These are phyloP conservation scores for Casuarina cunninghamiana DNA, from an alignment of 306 rosid species.

Conservation along the genomic window DNA sequence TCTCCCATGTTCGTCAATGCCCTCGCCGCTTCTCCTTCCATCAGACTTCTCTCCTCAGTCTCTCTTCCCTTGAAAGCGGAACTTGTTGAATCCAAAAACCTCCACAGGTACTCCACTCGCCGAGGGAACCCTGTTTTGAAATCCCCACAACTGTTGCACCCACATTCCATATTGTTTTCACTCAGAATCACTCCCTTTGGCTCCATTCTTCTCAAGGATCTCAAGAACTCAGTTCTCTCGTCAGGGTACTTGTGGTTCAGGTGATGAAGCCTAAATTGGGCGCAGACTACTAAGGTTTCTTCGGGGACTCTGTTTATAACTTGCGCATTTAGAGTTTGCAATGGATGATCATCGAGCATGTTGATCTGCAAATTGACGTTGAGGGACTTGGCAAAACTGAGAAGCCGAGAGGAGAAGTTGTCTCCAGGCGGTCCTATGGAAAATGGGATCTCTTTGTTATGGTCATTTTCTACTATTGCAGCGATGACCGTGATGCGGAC, in stretches of 20 bases:
- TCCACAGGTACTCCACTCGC: conserved; percentile 73
- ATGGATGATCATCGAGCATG: conserved; percentile 51
- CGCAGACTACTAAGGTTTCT: conserved; percentile 72
- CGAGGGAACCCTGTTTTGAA: conserved; percentile 53
- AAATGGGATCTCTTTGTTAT: conserved; percentile 54
- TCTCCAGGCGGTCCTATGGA: conserved; percentile 80
- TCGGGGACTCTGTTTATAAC: conserved; percentile 38
- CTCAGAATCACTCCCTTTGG: conserved; percentile 75
- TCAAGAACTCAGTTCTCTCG: conserved; percentile 65
- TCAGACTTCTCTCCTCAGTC: conserved; percentile 73
- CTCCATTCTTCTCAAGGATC: conserved; percentile 48
- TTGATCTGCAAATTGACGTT: conserved; percentile 70
- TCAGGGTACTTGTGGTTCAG: conserved; percentile 59
- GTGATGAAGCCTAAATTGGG: conserved; percentile 78
- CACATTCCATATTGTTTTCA: conserved; percentile 78
- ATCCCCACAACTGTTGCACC: conserved; percentile 70
- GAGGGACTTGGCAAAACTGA: conserved; percentile 63
- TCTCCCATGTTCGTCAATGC: conserved; percentile 57
- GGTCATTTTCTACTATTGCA: conserved; percentile 44
- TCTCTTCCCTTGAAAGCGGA: conserved; percentile 74
- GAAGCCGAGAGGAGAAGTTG: conserved; percentile 62
- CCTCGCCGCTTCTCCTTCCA: conserved; percentile 93
- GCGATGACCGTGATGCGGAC: conserved; percentile 75
- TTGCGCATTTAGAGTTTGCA: conserved; percentile 47
- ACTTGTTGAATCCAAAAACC: conserved; percentile 82